Evolutionary conservation across 768 basidiomycete species (phyloP).

Genomic region (Inosperma sp.): DNA sequence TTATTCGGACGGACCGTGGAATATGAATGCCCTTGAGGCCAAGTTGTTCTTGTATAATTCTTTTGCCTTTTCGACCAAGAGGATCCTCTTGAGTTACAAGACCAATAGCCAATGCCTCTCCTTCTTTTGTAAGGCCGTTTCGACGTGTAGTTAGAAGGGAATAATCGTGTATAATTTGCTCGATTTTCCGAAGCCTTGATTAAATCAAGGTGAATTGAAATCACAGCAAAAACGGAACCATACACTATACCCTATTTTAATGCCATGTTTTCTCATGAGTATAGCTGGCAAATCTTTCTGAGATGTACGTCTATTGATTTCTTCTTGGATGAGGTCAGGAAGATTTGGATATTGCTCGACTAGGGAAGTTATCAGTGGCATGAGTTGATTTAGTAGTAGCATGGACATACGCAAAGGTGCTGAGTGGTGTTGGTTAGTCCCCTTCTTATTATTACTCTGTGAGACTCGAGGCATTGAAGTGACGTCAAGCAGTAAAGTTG

Average conservation of each 20-base stretch:
- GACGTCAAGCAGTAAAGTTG: no score
- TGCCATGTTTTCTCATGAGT: neutral
- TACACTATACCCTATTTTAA: conserved; percentile 1
- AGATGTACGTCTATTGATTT: no score
- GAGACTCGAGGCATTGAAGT: no score
- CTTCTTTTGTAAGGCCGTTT: conserved; percentile 3
- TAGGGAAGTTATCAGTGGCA: no score
- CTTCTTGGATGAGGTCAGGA: no score
- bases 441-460: no score
- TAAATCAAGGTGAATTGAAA: neutral
- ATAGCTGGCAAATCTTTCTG: conserved; percentile 11
- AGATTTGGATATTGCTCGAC: no score
- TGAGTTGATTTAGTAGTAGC: no score
- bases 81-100: conserved; percentile 14
- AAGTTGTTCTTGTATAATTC: conserved; percentile 17
- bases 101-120: conserved; percentile 10
- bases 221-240: neutral
- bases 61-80: conserved; percentile 11
- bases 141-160: conserved; percentile 8
- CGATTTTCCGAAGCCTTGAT: conserved; percentile 1
- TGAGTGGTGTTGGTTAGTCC: no score
- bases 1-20: conserved; percentile 2
- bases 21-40: conserved; percentile 13
- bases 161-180: conserved; percentile 7
- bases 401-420: no score